These are phyloP conservation scores for Nemania abortiva DNA, from an alignment of 2,329 filamentous ascomycete species.

Conservation along the genomic window DNA sequence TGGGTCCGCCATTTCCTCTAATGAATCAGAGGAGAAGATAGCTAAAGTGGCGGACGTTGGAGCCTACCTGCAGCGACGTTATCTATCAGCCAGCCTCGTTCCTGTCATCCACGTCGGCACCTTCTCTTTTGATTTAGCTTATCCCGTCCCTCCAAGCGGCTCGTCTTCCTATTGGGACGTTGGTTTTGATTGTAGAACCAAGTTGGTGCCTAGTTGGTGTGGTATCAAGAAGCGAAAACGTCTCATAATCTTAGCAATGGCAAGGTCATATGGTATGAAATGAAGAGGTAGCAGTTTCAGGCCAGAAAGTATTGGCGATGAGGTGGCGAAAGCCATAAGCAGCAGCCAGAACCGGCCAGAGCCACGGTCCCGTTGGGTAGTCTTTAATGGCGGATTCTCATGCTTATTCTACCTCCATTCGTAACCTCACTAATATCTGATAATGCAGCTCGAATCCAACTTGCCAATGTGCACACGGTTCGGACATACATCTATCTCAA, in stretches of 20 bases:
- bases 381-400: background rate
- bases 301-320: background rate
- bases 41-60: background rate
- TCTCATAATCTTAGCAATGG: conserved; percentile 2
- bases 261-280: conserved; percentile 9
- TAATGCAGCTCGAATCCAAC: background rate
- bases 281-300: conserved; percentile 15
- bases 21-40: background rate
- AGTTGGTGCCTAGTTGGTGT: background rate
- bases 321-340: conserved; percentile 4
- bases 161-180: background rate
- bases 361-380: background rate
- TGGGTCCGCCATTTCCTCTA: background rate
- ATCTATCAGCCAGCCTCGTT: background rate
- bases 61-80: background rate
- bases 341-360: background rate
- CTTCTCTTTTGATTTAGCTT: background rate
- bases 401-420: background rate
- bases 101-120: background rate
- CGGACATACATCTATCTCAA: background rate
- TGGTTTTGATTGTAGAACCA: background rate
- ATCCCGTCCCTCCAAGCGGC: background rate
- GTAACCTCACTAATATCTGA: background rate
- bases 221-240: background rate
- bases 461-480: background rate